A percentile compares a stretch with the other conserved stretches of the same genome.
Conservation (phyloP, 352 stramenopile species). For the Thalassiosira livingstoniorum region DNA sequence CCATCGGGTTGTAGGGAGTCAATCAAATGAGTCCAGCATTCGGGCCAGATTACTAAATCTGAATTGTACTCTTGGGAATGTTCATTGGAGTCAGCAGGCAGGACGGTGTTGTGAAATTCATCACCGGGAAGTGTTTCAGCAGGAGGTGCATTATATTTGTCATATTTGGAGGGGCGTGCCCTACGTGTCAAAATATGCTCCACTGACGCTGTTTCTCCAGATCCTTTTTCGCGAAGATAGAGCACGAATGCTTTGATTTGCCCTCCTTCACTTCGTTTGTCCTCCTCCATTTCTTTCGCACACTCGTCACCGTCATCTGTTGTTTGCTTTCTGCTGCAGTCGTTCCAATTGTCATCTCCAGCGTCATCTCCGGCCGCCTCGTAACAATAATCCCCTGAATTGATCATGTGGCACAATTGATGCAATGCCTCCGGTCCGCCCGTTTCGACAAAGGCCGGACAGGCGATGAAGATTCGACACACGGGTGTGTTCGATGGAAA, state of each 20-base stretch:
- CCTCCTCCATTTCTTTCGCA: too few relatives aligned
- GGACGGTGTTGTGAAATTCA: background rate
- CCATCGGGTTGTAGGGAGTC: constrained; percentile 35
- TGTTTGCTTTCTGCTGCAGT: background rate
- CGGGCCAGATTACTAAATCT: constrained; percentile 61
- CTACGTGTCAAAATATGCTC: constrained; percentile 19
- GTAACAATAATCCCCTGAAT: constrained; percentile 33
- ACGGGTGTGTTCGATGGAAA: constrained; percentile 30
- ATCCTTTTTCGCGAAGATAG: constrained; percentile 37
- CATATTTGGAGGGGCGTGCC: constrained; percentile 32
- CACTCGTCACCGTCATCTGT: background rate
- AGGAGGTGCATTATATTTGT: constrained; percentile 46
- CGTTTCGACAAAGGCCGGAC: constrained; percentile 53
- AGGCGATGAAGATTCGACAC: constrained; percentile 55
- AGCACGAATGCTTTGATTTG: constrained; percentile 45
- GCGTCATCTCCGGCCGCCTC: background rate
- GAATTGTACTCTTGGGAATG: constrained; percentile 14
- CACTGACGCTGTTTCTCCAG: background rate
- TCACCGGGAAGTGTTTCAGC: constrained; percentile 7
- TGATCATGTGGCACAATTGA: constrained; percentile 66
- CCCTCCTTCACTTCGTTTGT: too few relatives aligned
- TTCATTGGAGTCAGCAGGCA: background rate
- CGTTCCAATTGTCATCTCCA: background rate
- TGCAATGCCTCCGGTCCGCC: constrained; percentile 64
- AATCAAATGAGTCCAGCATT: constrained; percentile 67